Conservation (phyloP, 2,329 filamentous ascomycete genomes). For the Zymoseptoria brevis region DNA sequence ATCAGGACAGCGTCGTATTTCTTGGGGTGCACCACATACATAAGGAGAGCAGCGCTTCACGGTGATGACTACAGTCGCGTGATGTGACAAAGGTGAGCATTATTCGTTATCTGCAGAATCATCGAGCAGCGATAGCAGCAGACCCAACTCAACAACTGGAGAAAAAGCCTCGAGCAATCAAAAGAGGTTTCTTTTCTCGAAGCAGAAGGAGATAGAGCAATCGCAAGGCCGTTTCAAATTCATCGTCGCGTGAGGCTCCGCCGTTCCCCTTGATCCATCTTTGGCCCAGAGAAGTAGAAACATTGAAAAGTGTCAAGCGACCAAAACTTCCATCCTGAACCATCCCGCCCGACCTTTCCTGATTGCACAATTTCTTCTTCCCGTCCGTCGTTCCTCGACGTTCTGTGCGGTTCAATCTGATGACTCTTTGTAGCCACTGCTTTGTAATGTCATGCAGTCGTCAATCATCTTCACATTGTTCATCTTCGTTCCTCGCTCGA, state of each 20-base stretch:
- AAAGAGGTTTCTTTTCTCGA: neutral
- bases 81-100: neutral
- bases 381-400: neutral
- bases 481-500: neutral
- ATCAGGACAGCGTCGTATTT: neutral
- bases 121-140: neutral
- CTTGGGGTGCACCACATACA: neutral
- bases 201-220: neutral
- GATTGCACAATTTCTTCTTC: neutral
- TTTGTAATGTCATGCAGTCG: conserved; percentile 1
- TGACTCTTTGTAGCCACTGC: neutral
- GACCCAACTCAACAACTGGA: neutral
- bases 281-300: neutral
- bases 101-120: neutral
- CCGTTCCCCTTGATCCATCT: neutral
- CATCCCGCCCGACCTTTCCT: neutral
- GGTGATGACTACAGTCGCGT: neutral
- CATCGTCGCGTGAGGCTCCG: neutral
- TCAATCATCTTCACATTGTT: conserved; percentile 4
- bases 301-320: neutral
- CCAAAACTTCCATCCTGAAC: neutral
- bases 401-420: neutral
- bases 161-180: neutral
- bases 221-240: neutral
- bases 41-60: neutral